Percentiles rank a stretch among this genome's conserved stretches.
Evolutionary conservation across 1,284 basidiomycete genomes (phyloP).

Genomic region (Cutaneotrichosporon mucoides): DNA sequence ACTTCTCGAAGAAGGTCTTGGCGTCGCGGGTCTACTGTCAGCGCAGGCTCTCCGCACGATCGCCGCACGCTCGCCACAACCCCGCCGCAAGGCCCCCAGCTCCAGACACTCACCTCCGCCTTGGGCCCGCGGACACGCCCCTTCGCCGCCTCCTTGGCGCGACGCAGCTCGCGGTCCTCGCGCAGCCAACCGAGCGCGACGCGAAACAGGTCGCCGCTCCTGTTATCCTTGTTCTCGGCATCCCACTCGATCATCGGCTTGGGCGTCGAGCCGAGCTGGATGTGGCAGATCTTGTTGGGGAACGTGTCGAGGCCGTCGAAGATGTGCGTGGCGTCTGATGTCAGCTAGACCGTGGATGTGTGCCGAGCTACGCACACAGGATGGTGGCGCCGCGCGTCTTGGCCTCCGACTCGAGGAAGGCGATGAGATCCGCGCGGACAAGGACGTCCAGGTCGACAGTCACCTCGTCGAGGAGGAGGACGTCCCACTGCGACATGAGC

Average conservation of each 20-base stretch:
- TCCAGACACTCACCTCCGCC: constrained; percentile 53
- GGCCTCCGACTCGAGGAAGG: constrained; percentile 81
- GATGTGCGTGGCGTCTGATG: constrained; percentile 81
- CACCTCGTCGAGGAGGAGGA: constrained; percentile 91
- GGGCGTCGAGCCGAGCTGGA: constrained; percentile 69
- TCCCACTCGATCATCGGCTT: constrained; percentile 67
- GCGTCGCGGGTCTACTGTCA: constrained; percentile 60
- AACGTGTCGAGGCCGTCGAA: constrained; percentile 83
- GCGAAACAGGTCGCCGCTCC: constrained; percentile 57
- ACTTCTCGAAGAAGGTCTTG: constrained; percentile 87
- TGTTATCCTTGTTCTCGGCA: constrained; percentile 24
- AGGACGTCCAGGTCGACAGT: constrained; percentile 98
- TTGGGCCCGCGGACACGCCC: constrained; percentile 67
- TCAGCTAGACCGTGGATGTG: neutral
- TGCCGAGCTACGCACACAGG: constrained; percentile 60
- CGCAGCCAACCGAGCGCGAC: constrained; percentile 79
- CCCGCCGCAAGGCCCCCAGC: no score
- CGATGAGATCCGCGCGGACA: constrained; percentile 84
- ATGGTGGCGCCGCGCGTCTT: constrained; percentile 79
- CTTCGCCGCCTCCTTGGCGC: constrained; percentile 57
- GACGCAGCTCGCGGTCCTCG: constrained; percentile 66
- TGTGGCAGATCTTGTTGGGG: constrained; percentile 85
- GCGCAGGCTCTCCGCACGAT: neutral
- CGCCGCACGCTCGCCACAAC: no score
- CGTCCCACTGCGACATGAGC: constrained; percentile 91